Evolutionary conservation across 177 flowering plant genomes (phyloP), one percentile per base, ranked within the genome.

Genomic region (Vitis hybrid): DNA sequence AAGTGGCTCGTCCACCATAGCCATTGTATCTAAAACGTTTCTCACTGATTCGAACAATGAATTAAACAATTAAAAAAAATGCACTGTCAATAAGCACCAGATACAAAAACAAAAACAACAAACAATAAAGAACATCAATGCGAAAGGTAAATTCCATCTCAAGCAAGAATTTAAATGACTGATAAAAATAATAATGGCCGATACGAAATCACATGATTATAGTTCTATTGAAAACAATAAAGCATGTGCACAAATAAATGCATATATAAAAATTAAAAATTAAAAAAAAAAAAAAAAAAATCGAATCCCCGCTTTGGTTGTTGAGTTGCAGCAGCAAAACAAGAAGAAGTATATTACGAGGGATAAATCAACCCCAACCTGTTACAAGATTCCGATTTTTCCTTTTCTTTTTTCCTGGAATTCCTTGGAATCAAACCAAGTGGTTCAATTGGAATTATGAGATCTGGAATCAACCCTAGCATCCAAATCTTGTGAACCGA

Each of bases 1-100:
- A 48, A 89, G 79, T 16, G 97, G 90, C 71, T 91, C 97, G 24
- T 87, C 92, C 16, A 84, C 81, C 84, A 75, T 86, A 32, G 94
- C 78, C 97, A 91, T 91, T 59, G 64, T 70, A 49, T 16, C 48
- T 76, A 62, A 62, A 68, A 63, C 35, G 24, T 70, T 40, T 27
- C 16, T 55, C 6, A 18, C 55, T 67, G 46, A 55, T 21, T 35
- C 72, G 46, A 55, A 18, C 32, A 3, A 71, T 14, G 9, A 60
- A 48, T 52, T 52, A 11, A 32, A 61, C 13, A 30, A 50, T 32
- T 40, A 60, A 14, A 61, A 21, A 32, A 5, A 19, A 19, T 19
- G 21, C 21, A 19, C 21, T 19, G 21, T 19, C 21, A 19, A 19
- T 19, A 19, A 19, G 21, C 21, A 19, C 21, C 21, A 19, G 21